Conservation (phyloP, 371 early-diverging fungal species). For the Saksenaea oblongispora region DNA sequence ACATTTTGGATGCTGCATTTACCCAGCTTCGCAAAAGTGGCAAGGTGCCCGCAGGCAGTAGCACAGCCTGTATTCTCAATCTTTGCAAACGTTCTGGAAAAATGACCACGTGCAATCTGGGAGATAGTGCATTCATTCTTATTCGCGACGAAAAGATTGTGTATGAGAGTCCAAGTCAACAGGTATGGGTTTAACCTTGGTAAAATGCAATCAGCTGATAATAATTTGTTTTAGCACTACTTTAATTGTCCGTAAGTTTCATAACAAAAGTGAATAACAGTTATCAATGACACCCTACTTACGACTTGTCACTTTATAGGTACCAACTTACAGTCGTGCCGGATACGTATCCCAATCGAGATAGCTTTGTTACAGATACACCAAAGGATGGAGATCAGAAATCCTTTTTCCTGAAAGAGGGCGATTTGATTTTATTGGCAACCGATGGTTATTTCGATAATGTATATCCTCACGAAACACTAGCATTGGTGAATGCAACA, state of each 20-base stretch:
- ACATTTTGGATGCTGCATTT: slow-evolving; percentile 63
- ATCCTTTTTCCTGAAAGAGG: slow-evolving; percentile 62
- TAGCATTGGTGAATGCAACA: slow-evolving; percentile 49
- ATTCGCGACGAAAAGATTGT: slow-evolving; percentile 61
- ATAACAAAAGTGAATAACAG: background rate
- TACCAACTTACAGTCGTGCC: slow-evolving; percentile 71
- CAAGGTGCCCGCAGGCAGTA: slow-evolving; percentile 67
- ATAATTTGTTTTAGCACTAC: slow-evolving; percentile 40
- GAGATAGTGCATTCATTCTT: slow-evolving; percentile 66
- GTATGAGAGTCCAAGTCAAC: slow-evolving; percentile 68
- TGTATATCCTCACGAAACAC: slow-evolving; percentile 64
- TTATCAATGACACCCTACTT: background rate
- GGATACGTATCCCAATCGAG: slow-evolving; percentile 55
- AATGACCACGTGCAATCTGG: slow-evolving; percentile 63
- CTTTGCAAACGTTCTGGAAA: slow-evolving; percentile 65
- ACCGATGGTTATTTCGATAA: slow-evolving; percentile 78
- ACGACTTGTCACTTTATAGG: slow-evolving; percentile 14
- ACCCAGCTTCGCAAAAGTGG: slow-evolving; percentile 55
- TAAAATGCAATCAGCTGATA: background rate
- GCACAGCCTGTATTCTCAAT: slow-evolving; percentile 68
- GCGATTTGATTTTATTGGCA: slow-evolving; percentile 68
- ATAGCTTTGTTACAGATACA: slow-evolving; percentile 58
- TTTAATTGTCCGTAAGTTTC: slow-evolving; percentile 67
- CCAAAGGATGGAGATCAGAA: slow-evolving; percentile 66
- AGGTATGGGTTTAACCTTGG: slow-evolving; percentile 9